These are phyloP conservation scores for Globisporangium mamillatum DNA, from an alignment of 352 stramenopile genomes.

Conservation along the genomic window DNA sequence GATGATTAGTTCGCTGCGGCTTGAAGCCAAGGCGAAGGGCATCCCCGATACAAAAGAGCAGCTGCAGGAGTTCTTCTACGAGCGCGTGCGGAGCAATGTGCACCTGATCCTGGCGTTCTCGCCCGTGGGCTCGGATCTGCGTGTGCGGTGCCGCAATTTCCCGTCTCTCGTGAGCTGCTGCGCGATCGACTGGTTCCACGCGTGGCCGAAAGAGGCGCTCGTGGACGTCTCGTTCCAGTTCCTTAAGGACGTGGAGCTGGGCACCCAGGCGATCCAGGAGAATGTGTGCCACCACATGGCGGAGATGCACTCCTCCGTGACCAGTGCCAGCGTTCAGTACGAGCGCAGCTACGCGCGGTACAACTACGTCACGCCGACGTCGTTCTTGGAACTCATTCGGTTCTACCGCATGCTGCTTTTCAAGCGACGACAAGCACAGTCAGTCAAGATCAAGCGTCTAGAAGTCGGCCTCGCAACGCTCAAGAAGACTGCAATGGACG, in stretches of 20 bases:
- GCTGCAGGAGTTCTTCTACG: conserved; percentile 89
- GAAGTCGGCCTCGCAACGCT: conserved; percentile 83
- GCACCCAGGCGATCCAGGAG: conserved; percentile 72
- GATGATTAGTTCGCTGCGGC: conserved; percentile 67
- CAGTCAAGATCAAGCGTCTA: conserved; percentile 70
- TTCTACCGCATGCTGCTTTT: conserved; percentile 88
- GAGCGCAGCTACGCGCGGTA: conserved; percentile 68
- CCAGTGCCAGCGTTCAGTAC: conserved; percentile 68
- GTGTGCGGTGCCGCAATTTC: conserved; percentile 78
- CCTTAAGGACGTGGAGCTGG: conserved; percentile 70
- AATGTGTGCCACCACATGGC: conserved; percentile 93
- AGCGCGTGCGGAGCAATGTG: conserved; percentile 83
- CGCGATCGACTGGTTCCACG: conserved; percentile 89
- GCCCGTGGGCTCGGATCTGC: conserved; percentile 72
- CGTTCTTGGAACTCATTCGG: conserved; percentile 90
- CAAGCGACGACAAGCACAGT: conserved; percentile 51
- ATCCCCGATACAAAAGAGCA: conserved; percentile 90
- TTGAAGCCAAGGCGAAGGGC: conserved; percentile 81
- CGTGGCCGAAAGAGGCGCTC: conserved; percentile 88
- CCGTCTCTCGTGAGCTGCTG: conserved; percentile 71
- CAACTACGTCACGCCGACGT: conserved; percentile 93
- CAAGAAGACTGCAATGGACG: conserved; percentile 77
- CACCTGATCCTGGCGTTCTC: conserved; percentile 87
- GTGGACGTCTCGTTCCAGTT: conserved; percentile 87
- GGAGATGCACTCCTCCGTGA: conserved; percentile 90